Percentiles rank a stretch among this genome's conserved stretches.
phyloP scores from a whole-genome alignment of 2,329 filamentous ascomycete genomes.

The Saccharata proteae region DNA sequence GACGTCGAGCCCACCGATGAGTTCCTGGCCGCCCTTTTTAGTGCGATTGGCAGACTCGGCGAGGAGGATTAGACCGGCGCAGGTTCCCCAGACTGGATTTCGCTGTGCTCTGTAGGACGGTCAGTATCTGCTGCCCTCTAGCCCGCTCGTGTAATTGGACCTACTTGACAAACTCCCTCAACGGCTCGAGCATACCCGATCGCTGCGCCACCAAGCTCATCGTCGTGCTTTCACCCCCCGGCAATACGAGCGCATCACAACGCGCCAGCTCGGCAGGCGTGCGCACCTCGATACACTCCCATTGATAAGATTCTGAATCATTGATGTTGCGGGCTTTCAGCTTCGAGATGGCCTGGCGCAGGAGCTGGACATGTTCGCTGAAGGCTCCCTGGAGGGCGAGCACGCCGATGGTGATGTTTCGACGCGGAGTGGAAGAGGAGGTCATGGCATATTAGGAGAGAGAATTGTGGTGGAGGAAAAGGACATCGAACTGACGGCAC shows the following conservation, averaged over 20 bases:
- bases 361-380: slow-evolving; percentile 69
- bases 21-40: slow-evolving; percentile 82
- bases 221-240: slow-evolving; percentile 89
- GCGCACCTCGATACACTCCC: slow-evolving; percentile 67
- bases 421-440: too few species aligned
- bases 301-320: slow-evolving; percentile 21
- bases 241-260: slow-evolving; percentile 79
- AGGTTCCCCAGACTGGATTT: slow-evolving; percentile 90
- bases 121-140: slow-evolving; percentile 5
- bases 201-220: slow-evolving; percentile 80
- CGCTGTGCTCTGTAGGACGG: slow-evolving; percentile 46
- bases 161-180: slow-evolving; percentile 85
- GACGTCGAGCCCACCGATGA: slow-evolving; percentile 85
- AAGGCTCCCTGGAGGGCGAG: slow-evolving; percentile 86
- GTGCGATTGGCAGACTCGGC: slow-evolving; percentile 78
- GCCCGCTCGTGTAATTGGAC: too few species aligned
- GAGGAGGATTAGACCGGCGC: slow-evolving; percentile 84
- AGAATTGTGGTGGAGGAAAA: too few species aligned
- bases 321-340: slow-evolving; percentile 22
- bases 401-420: slow-evolving; percentile 51
- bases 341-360: slow-evolving; percentile 53
- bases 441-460: too few species aligned
- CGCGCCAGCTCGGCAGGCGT: slow-evolving; percentile 55
- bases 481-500: too few species aligned
- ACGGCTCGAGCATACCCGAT: slow-evolving; percentile 67